Conservation (phyloP, 2,329 filamentous ascomycete species). For the Tolypocladium inflatum region DNA sequence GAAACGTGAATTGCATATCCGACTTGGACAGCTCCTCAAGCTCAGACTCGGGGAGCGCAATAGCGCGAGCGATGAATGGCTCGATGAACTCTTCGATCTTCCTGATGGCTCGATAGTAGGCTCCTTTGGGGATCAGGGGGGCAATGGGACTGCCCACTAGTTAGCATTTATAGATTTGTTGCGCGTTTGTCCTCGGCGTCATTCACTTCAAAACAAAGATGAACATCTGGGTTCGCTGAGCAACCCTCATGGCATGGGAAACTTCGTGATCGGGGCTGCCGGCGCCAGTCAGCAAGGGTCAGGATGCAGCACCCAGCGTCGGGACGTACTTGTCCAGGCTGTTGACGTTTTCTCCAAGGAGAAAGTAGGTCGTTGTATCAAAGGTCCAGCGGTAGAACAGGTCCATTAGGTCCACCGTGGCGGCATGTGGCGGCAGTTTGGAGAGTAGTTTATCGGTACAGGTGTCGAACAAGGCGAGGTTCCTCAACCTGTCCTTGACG, state of each 20-base stretch:
- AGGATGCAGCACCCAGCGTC: neutral
- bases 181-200: neutral
- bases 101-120: constrained; percentile 54
- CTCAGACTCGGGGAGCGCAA: constrained; percentile 53
- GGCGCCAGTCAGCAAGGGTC: neutral
- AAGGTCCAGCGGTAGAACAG: constrained; percentile 58
- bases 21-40: constrained; percentile 60
- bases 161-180: neutral
- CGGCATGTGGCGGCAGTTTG: constrained; percentile 45
- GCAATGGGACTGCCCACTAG: constrained; percentile 42
- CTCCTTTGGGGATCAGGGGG: constrained; percentile 44
- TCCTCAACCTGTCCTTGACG: constrained; percentile 32
- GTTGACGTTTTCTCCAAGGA: constrained; percentile 51
- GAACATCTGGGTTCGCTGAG: constrained; percentile 57
- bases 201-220: constrained; percentile 39
- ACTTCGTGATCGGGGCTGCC: constrained; percentile 47
- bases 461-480: constrained; percentile 48
- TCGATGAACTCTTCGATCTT: constrained; percentile 60
- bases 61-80: constrained; percentile 57
- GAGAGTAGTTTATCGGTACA: constrained; percentile 49
- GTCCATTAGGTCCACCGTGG: constrained; percentile 48
- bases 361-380: constrained; percentile 57
- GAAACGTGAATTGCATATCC: constrained; percentile 61
- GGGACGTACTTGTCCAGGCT: constrained; percentile 29
- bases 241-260: constrained; percentile 59